Conservation (phyloP, 2,329 filamentous ascomycete species). For the Diaporthe caulivora region DNA sequence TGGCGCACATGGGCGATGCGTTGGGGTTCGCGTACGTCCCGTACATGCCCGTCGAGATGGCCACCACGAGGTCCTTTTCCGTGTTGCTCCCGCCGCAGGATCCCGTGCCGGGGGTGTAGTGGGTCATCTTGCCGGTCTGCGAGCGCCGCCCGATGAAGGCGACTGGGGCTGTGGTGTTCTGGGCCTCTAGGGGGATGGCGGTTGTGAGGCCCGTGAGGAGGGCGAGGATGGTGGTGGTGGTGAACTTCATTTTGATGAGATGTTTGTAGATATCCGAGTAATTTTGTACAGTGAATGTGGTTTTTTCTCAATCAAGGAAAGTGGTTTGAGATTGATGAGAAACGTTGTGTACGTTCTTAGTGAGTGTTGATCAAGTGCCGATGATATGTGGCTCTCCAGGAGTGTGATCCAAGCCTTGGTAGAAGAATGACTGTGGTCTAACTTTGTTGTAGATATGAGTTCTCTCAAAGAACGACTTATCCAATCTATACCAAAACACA, state of each 20-base stretch:
- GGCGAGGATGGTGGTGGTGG: conserved; percentile 6
- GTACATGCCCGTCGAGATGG: conserved; percentile 22
- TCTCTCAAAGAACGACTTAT: conserved; percentile 7
- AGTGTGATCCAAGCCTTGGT: conserved; percentile 16
- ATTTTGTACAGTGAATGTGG: not conserved
- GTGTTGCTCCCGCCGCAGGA: conserved; percentile 32
- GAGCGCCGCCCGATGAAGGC: not conserved
- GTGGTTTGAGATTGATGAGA: not conserved
- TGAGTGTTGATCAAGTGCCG: not conserved
- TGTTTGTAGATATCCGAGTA: not conserved
- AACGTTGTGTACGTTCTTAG: not conserved
- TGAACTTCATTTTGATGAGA: conserved; percentile 23
- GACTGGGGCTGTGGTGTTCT: not conserved
- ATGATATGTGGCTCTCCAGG: conserved; percentile 1
- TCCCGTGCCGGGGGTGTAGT: conserved; percentile 31
- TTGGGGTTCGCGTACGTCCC: conserved; percentile 34
- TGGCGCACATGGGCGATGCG: conserved; percentile 30
- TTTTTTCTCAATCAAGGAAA: not conserved
- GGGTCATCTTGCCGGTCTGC: conserved; percentile 33
- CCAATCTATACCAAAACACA: not conserved
- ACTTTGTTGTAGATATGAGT: not conserved
- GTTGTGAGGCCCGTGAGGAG: conserved; percentile 16
- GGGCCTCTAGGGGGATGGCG: conserved; percentile 10
- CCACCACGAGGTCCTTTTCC: conserved; percentile 28
- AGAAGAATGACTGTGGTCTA: not conserved